Base-by-base conservation (phyloP, 164 flowering plant genomes). In the Kingdonia uniflora region DNA sequence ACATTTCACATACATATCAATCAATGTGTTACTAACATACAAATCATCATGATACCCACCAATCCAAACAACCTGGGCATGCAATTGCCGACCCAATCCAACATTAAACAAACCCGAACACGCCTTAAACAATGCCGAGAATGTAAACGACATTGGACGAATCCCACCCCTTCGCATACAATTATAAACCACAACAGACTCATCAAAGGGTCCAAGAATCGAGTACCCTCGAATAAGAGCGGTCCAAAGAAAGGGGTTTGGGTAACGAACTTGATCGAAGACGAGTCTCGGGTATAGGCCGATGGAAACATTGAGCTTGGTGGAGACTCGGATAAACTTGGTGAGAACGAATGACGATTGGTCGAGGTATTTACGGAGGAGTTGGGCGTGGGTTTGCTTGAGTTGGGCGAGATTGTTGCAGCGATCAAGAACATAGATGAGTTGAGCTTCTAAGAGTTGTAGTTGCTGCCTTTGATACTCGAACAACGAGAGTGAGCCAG, bases 21-120 rank as follows among this genome's bases (percentile, higher is more conserved):
- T 64, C 58, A 68, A 19, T 2, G 66, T 65, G 23, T 68, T 65
- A 16, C 63, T 42, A 43, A 68, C 63, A 49, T 15, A 65, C 0
- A 68, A 51, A 68, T 68, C 72, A 6, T 44, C 61, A 6, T 57
- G 49, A 23, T 59, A 64, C 56, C 70, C 70, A 26, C 68, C 68
- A 20, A 68, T 19, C 5, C 17, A 24, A 42, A 68, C 26, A 11
- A 54, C 54, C 37, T 64, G 65, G 16, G 57, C 63, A 24, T 68
- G 72, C 16, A 64, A 21, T 48, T 68, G 68, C 13, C 53, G 42
- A 19, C 68, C 71, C 23, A 49, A 55, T 41, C 10, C 41, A 11
- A 54, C 49, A 25, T 52, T 41, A 1, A 19, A n/a, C 11, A 23
- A 5, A 12, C 44, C 64, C 0, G 55, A 49, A n/a, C 65, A 63